phyloP scores from a whole-genome alignment of 148 eudicot genomes.

The Spergularia bocconei region DNA sequence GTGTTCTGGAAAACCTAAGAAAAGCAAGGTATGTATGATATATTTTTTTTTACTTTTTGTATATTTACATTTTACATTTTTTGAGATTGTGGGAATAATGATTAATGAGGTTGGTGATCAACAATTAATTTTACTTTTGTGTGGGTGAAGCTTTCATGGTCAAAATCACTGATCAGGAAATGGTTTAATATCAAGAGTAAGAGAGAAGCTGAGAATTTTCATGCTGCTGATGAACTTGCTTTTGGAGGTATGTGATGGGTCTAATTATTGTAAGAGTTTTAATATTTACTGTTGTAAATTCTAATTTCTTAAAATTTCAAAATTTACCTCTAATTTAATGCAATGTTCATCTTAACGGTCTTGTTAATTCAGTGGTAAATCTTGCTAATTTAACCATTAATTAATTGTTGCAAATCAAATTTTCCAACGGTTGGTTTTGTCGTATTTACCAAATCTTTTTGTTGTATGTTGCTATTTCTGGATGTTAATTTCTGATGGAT shows the following conservation, averaged over 20 bases:
- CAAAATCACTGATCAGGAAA: constrained; percentile 75
- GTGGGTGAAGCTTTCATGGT: constrained; percentile 75
- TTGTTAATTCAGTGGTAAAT: neutral
- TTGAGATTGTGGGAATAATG: neutral
- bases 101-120: neutral
- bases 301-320: neutral
- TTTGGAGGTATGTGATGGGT: constrained; percentile 52
- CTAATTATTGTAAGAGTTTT: neutral
- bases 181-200: constrained; percentile 91
- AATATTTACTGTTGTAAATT: neutral
- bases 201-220: constrained; percentile 47
- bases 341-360: neutral
- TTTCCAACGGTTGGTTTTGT: constrained; percentile 4
- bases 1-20: constrained; percentile 76
- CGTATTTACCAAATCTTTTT: neutral
- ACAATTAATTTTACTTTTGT: constrained; percentile 12
- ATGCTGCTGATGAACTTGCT: constrained; percentile 66
- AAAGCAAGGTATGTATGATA: constrained; percentile 65
- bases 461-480: neutral
- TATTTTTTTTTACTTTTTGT: neutral
- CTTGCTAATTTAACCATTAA: constrained; percentile 1
- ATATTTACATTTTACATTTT: neutral
- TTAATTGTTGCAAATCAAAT: constrained; percentile 13
- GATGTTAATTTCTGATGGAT: constrained; percentile 1
- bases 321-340: constrained; percentile 8